Evolutionary conservation across 2,329 filamentous ascomycete species (phyloP).

Genomic region (Claviceps digitariae): DNA sequence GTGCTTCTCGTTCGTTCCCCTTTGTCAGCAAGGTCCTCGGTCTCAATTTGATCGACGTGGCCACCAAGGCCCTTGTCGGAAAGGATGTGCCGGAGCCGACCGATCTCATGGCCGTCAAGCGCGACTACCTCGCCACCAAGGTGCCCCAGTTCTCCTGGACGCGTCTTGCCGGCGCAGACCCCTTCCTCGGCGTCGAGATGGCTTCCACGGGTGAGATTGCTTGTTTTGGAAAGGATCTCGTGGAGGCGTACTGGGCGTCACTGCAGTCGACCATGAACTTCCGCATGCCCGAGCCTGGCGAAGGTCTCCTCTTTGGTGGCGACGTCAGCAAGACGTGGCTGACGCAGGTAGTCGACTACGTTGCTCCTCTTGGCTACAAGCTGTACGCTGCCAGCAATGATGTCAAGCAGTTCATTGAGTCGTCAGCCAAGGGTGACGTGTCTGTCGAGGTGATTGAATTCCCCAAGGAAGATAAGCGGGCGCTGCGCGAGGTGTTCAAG

Average conservation of each 20-base stretch:
- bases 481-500: slow-evolving; percentile 85
- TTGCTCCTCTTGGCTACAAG: slow-evolving; percentile 86
- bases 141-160: slow-evolving; percentile 99
- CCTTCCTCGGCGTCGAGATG: slow-evolving; percentile 98
- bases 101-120: slow-evolving; percentile 80
- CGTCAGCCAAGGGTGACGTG: slow-evolving; percentile 49
- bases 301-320: slow-evolving; percentile 90
- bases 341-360: slow-evolving; percentile 68
- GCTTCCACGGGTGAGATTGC: slow-evolving; percentile 93
- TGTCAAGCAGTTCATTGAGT: slow-evolving; percentile 76
- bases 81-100: slow-evolving; percentile 70
- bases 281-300: slow-evolving; percentile 84
- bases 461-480: slow-evolving; percentile 90
- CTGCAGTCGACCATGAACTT: slow-evolving; percentile 99
- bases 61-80: slow-evolving; percentile 81
- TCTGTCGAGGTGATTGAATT: slow-evolving; percentile 88
- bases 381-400: slow-evolving; percentile 72
- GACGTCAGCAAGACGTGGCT: slow-evolving; percentile 61
- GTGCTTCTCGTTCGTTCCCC: slow-evolving; percentile 93
- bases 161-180: slow-evolving; percentile 88
- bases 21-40: slow-evolving; percentile 96
- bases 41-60: slow-evolving; percentile 91
- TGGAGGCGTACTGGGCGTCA: slow-evolving; percentile 96
- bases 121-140: slow-evolving; percentile 91
- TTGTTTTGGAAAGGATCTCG: slow-evolving; percentile 90